Evolutionary conservation across 805 yeast genomes (phyloP), one percentile per base, ranked within the genome.

Genomic region (Monosporozyma aerobia): DNA sequence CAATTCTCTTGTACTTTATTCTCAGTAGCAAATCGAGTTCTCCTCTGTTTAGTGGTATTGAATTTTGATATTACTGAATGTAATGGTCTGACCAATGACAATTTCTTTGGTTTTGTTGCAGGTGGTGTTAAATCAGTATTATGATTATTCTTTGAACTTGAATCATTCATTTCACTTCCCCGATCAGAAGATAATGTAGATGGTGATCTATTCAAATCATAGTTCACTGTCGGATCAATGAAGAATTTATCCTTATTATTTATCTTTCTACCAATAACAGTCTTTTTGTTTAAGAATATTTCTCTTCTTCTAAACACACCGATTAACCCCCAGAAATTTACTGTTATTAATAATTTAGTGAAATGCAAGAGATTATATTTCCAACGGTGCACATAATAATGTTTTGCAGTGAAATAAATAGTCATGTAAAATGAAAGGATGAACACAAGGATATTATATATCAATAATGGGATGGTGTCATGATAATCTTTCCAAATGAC

Each of bases 261-360:
- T 40, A 67, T 64, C 46, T 62, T 62, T 51, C 65, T 58, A 1
- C 71, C 71, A n/a, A 68, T 33, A 13, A 67, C 59, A 1, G 70
- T 64, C 37, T 59, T 61, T 47, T 60, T 63, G 50, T 58, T 61
- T 32, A 64, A 44, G 9, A 53, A 50, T 25, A 58, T 50, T 49
- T 65, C 68, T 52, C 66, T 61, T 46, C 55, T 59, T 47, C 65
- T 68, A 23, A 67, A 53, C 3, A 61, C 61, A 25, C 63, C 63
- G 25, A 68, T 59, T n/a, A 68, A 54, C 8, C 69, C 65, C 71
- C 71, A 68, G 9, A 61, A 55, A 51, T 64, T 68, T 5, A 65
- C 65, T 6, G 69, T 63, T 11, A 68, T 58, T 7, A 66, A 52
- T 11, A 68, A 32, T 44, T 59, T 59, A 16, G 63, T 35, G 29